Conservation (phyloP, 2,329 filamentous ascomycete genomes). For the Pyricularia grisea region DNA sequence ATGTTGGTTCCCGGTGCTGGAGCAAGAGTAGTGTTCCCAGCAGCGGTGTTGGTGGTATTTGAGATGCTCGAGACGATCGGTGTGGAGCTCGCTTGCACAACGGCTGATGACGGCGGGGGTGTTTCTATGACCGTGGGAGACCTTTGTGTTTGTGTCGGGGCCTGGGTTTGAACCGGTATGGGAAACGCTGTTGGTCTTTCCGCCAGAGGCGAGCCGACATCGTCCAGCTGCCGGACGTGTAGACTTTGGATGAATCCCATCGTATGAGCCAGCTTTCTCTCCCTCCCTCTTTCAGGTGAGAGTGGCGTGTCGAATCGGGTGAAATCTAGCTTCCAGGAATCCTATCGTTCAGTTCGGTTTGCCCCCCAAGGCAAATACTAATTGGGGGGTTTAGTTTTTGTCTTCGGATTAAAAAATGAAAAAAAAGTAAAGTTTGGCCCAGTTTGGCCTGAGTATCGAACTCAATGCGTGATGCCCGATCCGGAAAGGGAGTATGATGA, state of each 20-base stretch:
- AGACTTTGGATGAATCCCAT: neutral
- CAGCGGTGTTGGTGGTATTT: neutral
- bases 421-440: too few species aligned
- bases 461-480: neutral
- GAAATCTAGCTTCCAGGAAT: neutral
- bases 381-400: neutral
- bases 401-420: neutral
- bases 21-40: neutral
- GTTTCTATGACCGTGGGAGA: neutral
- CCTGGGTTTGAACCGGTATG: neutral
- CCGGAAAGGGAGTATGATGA: neutral
- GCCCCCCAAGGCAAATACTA: neutral
- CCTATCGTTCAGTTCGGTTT: neutral
- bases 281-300: neutral
- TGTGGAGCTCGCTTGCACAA: neutral
- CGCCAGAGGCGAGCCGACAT: neutral
- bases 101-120: neutral
- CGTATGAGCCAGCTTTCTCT: neutral
- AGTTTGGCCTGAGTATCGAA: neutral
- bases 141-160: neutral
- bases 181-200: neutral
- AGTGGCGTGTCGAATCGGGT: neutral
- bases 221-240: neutral
- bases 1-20: neutral
- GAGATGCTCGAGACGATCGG: neutral